Conservation (phyloP, 139 green algal species). For the Chlorella sorokiniana region DNA sequence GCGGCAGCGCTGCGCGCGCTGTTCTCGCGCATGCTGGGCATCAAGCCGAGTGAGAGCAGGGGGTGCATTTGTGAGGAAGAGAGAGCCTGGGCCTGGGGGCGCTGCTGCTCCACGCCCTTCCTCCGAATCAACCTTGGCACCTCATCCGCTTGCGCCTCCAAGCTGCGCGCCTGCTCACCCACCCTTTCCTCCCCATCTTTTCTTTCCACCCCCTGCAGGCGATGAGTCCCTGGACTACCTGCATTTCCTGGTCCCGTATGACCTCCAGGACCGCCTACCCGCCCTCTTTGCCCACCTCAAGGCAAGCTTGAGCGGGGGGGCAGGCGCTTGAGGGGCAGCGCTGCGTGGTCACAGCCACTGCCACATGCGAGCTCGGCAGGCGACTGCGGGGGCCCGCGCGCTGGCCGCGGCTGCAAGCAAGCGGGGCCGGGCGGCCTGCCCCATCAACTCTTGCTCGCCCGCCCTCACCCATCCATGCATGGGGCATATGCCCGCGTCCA, state of each 20-base stretch:
- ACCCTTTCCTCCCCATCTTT: background rate
- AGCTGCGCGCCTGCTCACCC: background rate
- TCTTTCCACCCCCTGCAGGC: slow-evolving; percentile 26
- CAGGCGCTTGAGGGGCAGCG: background rate
- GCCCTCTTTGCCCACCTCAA: slow-evolving; percentile 61
- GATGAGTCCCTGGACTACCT: slow-evolving; percentile 71
- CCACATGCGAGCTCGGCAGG: too few relatives aligned
- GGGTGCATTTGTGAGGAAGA: too few relatives aligned
- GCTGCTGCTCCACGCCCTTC: too few relatives aligned
- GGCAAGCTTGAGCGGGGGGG: background rate
- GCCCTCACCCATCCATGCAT: too few relatives aligned
- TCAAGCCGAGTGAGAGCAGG: slow-evolving; percentile 18
- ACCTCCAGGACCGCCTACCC: slow-evolving; percentile 58
- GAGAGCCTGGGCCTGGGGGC: too few relatives aligned
- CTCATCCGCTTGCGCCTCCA: background rate
- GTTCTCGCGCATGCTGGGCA: slow-evolving; percentile 35
- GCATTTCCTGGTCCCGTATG: slow-evolving; percentile 63
- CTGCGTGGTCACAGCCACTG: too few relatives aligned
- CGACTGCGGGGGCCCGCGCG: too few relatives aligned
- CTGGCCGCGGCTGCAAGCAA: too few relatives aligned
- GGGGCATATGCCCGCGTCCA: too few relatives aligned
- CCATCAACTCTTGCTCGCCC: too few relatives aligned
- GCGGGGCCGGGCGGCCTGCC: too few relatives aligned
- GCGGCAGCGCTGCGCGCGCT: background rate
- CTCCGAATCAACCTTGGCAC: background rate